Evolutionary conservation across 2,329 filamentous ascomycete genomes (phyloP).

Genomic region (Calonectria fujianensis): DNA sequence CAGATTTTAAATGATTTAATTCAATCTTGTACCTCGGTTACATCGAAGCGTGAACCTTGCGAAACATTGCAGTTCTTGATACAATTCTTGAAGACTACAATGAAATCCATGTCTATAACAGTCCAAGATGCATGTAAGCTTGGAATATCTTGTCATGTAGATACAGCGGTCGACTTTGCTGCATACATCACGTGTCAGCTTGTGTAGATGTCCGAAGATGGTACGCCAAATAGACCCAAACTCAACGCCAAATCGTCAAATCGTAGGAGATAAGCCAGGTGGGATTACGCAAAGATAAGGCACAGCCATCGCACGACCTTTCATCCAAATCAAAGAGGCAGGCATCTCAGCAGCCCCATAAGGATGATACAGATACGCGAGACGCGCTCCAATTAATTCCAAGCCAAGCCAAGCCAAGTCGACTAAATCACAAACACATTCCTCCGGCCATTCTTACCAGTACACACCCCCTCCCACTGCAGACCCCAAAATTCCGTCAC

Average conservation of each 20-base stretch:
- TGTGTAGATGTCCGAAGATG: too few relatives aligned
- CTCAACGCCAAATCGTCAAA: neutral
- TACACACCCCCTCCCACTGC: neutral
- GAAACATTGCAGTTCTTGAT: too few relatives aligned
- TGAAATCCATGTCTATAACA: too few relatives aligned
- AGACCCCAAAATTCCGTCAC: neutral
- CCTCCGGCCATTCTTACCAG: neutral
- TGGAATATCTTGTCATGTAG: too few relatives aligned
- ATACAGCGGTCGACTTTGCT: too few relatives aligned
- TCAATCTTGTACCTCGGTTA: too few relatives aligned
- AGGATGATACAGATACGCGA: neutral
- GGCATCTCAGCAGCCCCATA: neutral
- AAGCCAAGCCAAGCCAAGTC: neutral
- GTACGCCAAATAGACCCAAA: neutral
- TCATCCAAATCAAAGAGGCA: neutral
- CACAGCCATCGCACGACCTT: neutral
- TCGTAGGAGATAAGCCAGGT: neutral
- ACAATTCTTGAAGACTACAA: too few relatives aligned
- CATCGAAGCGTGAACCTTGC: too few relatives aligned
- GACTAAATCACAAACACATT: neutral
- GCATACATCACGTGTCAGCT: too few relatives aligned
- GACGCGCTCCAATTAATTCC: conserved; percentile 9
- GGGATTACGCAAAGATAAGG: neutral
- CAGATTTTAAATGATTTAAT: too few relatives aligned
- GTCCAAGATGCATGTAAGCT: too few relatives aligned